Conservation (phyloP, 345 rosid species). For the Schrenkiella parvula region DNA sequence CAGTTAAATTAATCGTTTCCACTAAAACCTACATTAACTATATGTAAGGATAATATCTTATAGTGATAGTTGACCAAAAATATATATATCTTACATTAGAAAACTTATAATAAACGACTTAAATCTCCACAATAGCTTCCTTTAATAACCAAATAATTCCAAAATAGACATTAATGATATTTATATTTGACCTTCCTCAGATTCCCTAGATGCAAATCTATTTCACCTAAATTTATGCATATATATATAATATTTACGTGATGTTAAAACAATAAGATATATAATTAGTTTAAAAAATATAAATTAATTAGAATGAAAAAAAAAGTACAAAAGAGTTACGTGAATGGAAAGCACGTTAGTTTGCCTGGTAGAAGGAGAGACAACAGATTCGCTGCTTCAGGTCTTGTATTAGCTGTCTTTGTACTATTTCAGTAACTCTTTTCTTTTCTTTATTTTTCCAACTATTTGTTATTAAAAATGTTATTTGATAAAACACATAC, state of each 20-base stretch:
- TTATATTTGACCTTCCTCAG: not conserved
- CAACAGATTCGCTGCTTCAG: slow-evolving; percentile 37
- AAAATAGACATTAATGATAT: not conserved
- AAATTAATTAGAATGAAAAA: not conserved
- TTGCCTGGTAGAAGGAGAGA: slow-evolving; percentile 32
- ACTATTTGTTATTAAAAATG: not conserved
- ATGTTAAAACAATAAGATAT: not conserved
- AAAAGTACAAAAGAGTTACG: slow-evolving; percentile 11
- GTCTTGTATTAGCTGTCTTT: slow-evolving; percentile 35
- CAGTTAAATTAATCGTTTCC: slow-evolving; percentile 15
- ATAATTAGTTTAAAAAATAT: not conserved
- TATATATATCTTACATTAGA: not conserved
- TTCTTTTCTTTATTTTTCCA: too few relatives aligned
- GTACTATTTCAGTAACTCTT: slow-evolving; percentile 16
- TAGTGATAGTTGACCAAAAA: slow-evolving; percentile 5
- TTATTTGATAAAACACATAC: too few relatives aligned
- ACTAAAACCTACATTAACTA: slow-evolving; percentile 7
- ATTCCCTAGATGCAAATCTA: not conserved
- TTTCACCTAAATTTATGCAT: not conserved
- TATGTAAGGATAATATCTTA: not conserved
- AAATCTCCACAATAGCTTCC: not conserved
- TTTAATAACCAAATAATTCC: not conserved
- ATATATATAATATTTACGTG: not conserved
- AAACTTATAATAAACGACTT: not conserved
- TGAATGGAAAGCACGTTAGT: slow-evolving; percentile 35